Base-by-base conservation (phyloP, 2,329 filamentous ascomycete species). In the Dactylonectria estremocensis region DNA sequence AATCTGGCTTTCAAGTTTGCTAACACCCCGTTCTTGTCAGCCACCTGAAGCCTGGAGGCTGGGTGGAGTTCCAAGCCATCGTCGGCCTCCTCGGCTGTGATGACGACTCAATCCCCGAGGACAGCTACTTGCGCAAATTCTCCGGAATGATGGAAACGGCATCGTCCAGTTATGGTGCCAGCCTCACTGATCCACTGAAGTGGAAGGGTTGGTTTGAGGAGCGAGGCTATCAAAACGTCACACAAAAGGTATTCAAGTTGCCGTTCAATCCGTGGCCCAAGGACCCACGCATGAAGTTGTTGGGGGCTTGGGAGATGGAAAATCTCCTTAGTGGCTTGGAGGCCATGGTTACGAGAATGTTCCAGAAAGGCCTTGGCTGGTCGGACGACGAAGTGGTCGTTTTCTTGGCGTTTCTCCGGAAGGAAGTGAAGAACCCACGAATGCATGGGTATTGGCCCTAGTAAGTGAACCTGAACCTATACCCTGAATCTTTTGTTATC, bases 161-260 rank as follows among this genome's bases (percentile, higher is more conserved):
- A 8, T 77, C 75, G 4, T 60, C 54, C 3, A 76, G 77, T 10
- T 69, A 77, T 3, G 78, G 78, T 0, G 76, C 80, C 10, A 73
- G 76, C 2, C 68, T 79, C 18, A 74, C 69, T 20, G 75, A 74
- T 2, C 76, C 77, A 0, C 69, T 73, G 55, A 68, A 70, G 28
- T 79, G 75, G 72, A 77, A 74, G 49, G 60, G 61, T 14, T 80
- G 81, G 67, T 77, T 89, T 56, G 76, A 79, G n/a, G 83, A 84
- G 2, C 85, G 84, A 0, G 88, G 88, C 1, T 89, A 89, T 69
- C 76, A 79, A 46, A 81, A 88, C 65, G 82, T 90, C 0, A 76
- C 77, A 1, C 83, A 87, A 68, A 77, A 80, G 5, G 74, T 84
- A 9, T 84, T 80, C 71, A 84, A 83, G 74, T 81, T 86, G 71